phyloP scores from a whole-genome alignment of 2,329 filamentous ascomycete genomes.

The Orbilia javanica region DNA sequence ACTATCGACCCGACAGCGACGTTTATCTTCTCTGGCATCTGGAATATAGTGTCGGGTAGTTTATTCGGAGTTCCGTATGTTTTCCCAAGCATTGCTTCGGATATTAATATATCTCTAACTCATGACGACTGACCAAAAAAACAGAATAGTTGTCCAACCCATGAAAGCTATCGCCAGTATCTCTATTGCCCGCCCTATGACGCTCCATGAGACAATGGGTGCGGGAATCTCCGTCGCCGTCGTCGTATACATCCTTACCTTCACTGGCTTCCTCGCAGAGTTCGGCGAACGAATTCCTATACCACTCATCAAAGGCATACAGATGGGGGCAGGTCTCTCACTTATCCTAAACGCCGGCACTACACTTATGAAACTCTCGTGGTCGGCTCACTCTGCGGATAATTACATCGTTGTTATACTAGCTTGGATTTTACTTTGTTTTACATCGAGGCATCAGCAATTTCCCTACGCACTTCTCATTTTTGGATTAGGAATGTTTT shows the following conservation, averaged over 20 bases:
- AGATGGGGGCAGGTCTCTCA: conserved; percentile 88
- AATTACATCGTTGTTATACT: conserved; percentile 82
- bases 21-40: conserved; percentile 86
- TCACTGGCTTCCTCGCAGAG: conserved; percentile 81
- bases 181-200: conserved; percentile 78
- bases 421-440: conserved; percentile 76
- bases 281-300: conserved; percentile 81
- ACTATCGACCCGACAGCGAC: conserved; percentile 87
- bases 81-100: background rate
- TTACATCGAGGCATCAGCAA: conserved; percentile 74
- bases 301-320: conserved; percentile 92
- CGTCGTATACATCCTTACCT: conserved; percentile 80
- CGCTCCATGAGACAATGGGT: conserved; percentile 78
- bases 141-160: conserved; percentile 63
- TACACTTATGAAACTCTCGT: conserved; percentile 76
- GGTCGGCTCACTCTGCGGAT: conserved; percentile 78
- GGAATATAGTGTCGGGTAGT: conserved; percentile 84
- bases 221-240: conserved; percentile 83
- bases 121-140: background rate
- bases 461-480: conserved; percentile 84
- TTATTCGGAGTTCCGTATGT: conserved; percentile 83
- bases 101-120: conserved; percentile 18
- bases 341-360: conserved; percentile 82
- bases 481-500: conserved; percentile 76
- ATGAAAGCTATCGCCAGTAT: conserved; percentile 92